These are phyloP conservation scores for Coniella vitis DNA, from an alignment of 2,329 filamentous ascomycete species.

Conservation along the genomic window DNA sequence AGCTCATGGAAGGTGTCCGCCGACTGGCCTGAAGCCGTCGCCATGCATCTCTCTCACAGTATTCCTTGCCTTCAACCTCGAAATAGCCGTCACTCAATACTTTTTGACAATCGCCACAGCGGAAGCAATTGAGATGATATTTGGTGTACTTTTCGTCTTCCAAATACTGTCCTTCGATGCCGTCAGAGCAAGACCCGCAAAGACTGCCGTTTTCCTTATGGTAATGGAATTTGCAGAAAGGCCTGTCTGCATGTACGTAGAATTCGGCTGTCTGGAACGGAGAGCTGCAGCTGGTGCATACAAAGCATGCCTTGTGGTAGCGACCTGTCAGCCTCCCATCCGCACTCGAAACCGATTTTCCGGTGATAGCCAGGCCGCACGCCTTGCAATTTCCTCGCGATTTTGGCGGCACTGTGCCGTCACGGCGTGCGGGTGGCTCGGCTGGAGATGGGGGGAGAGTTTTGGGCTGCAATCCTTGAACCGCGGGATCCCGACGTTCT, in stretches of 20 bases:
- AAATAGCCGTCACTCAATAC: constrained; percentile 82
- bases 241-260: constrained; percentile 80
- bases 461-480: constrained; percentile 13
- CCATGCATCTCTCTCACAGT: constrained; percentile 82
- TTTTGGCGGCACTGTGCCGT: constrained; percentile 23
- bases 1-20: constrained; percentile 12
- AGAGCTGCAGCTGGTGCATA: constrained; percentile 74
- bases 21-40: constrained; percentile 31
- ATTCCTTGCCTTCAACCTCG: constrained; percentile 72
- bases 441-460: constrained; percentile 10
- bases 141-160: constrained; percentile 74
- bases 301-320: constrained; percentile 93
- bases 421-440: constrained; percentile 25
- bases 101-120: constrained; percentile 69
- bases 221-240: constrained; percentile 89
- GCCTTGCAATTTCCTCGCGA: constrained; percentile 76
- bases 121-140: constrained; percentile 82
- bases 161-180: constrained; percentile 90
- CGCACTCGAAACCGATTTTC: constrained; percentile 89
- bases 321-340: constrained; percentile 87
- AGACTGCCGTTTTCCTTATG: constrained; percentile 85
- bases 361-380: constrained; percentile 70
- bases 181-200: constrained; percentile 70
- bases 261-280: constrained; percentile 86
- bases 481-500: constrained; percentile 26